A percentile compares a stretch with the other conserved stretches of the same genome.
phyloP scores from a whole-genome alignment of 2,329 filamentous ascomycete genomes.

The Stachybotrys echinatus region DNA sequence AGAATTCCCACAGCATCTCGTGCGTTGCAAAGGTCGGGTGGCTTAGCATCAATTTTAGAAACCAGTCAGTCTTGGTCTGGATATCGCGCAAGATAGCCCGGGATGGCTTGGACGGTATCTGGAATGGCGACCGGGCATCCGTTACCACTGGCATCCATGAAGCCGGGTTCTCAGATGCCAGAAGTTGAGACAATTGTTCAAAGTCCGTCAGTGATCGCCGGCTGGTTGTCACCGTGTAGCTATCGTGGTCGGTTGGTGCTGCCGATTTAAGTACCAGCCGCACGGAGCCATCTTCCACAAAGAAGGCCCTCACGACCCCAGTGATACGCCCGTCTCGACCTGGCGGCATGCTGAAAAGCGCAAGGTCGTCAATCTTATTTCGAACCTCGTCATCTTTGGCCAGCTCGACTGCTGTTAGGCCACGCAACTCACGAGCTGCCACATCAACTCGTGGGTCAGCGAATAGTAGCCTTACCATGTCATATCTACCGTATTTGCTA shows the following conservation, averaged over 20 bases:
- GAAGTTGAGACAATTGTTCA: constrained; percentile 78
- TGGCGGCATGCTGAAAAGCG: constrained; percentile 70
- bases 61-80: constrained; percentile 80
- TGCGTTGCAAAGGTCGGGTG: constrained; percentile 94
- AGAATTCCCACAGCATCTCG: constrained; percentile 98
- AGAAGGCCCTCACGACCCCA: constrained; percentile 89
- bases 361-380: constrained; percentile 92
- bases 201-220: constrained; percentile 84
- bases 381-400: constrained; percentile 97
- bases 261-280: constrained; percentile 92
- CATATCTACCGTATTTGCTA: constrained; percentile 94
- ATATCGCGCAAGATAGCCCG: constrained; percentile 81
- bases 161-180: constrained; percentile 85
- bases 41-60: constrained; percentile 76
- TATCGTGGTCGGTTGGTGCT: constrained; percentile 72
- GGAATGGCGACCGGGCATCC: constrained; percentile 79
- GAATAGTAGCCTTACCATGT: constrained; percentile 86
- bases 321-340: constrained; percentile 78
- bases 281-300: constrained; percentile 93
- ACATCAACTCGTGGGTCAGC: constrained; percentile 83
- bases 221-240: constrained; percentile 92
- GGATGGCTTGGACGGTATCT: constrained; percentile 89
- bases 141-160: constrained; percentile 85
- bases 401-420: constrained; percentile 88
- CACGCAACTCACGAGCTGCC: constrained; percentile 75